Percentiles rank a stretch among this genome's conserved stretches.
phyloP scores from a whole-genome alignment of 169 alveolate genomes.

The Plasmodium relictum region DNA sequence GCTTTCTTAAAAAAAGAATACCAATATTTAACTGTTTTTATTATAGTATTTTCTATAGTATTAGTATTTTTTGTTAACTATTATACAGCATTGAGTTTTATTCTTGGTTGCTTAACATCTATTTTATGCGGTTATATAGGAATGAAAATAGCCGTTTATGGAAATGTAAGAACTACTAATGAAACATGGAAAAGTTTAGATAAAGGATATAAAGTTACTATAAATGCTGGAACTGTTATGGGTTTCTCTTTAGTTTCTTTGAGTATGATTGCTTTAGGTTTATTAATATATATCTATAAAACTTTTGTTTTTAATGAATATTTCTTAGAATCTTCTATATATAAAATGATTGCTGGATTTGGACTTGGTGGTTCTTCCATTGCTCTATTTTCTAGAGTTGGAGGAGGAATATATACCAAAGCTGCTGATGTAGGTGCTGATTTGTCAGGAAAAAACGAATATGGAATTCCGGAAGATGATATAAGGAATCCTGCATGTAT shows the following conservation, averaged over 20 bases:
- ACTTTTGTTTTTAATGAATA: constrained; percentile 13
- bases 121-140: constrained; percentile 92
- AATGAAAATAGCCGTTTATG: constrained; percentile 90
- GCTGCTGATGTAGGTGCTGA: constrained; percentile 96
- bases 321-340: constrained; percentile 66
- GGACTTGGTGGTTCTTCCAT: constrained; percentile 93
- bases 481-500: constrained; percentile 94
- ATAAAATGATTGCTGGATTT: constrained; percentile 91
- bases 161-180: constrained; percentile 90
- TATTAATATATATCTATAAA: constrained; percentile 81
- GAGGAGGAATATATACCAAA: constrained; percentile 96
- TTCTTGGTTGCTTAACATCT: constrained; percentile 92
- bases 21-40: constrained; percentile 86
- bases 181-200: constrained; percentile 87
- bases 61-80: constrained; percentile 79
- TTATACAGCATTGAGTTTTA: constrained; percentile 89
- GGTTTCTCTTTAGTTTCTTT: constrained; percentile 91
- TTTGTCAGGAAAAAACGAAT: constrained; percentile 92
- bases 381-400: constrained; percentile 94
- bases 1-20: constrained; percentile 92
- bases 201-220: constrained; percentile 88
- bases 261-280: constrained; percentile 85
- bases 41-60: constrained; percentile 86
- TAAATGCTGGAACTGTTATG: constrained; percentile 92
- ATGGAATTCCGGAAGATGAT: constrained; percentile 93